A percentile compares a stretch with the other conserved stretches of the same genome.
These are phyloP conservation scores for Plectosphaerella sp. DNA, from an alignment of 2,329 filamentous ascomycete species.

Conservation along the genomic window DNA sequence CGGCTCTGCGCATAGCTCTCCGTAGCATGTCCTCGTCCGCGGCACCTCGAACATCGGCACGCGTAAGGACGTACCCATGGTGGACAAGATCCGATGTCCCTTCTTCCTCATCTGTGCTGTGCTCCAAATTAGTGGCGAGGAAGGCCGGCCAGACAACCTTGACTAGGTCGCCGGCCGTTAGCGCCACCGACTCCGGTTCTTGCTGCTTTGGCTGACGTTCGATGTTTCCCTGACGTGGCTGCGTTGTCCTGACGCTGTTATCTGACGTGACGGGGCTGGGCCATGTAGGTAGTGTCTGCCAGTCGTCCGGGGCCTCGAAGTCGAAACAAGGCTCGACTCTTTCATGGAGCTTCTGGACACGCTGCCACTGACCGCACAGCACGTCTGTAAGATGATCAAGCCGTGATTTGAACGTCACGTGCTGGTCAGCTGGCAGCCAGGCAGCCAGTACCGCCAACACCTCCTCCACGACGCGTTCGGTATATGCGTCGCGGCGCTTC, in stretches of 20 bases:
- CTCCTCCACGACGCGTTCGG: neutral
- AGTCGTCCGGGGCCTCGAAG: neutral
- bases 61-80: neutral
- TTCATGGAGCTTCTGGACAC: neutral
- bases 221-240: neutral
- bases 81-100: neutral
- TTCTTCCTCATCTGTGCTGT: neutral
- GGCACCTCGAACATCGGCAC: neutral
- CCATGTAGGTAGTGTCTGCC: neutral
- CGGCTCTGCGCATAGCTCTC: neutral
- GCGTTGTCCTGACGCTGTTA: neutral
- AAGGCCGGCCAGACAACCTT: constrained; percentile 2
- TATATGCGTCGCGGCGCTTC: neutral
- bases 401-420: neutral
- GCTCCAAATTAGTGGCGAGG: neutral
- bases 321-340: constrained; percentile 1
- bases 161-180: neutral
- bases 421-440: neutral
- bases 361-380: neutral
- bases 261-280: neutral
- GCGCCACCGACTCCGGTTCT: neutral
- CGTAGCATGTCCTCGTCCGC: neutral
- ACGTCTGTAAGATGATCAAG: neutral
- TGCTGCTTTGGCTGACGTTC: neutral
- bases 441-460: neutral